These are phyloP conservation scores for Oemleria cerasiformis DNA, from an alignment of 306 rosid genomes.

Conservation along the genomic window DNA sequence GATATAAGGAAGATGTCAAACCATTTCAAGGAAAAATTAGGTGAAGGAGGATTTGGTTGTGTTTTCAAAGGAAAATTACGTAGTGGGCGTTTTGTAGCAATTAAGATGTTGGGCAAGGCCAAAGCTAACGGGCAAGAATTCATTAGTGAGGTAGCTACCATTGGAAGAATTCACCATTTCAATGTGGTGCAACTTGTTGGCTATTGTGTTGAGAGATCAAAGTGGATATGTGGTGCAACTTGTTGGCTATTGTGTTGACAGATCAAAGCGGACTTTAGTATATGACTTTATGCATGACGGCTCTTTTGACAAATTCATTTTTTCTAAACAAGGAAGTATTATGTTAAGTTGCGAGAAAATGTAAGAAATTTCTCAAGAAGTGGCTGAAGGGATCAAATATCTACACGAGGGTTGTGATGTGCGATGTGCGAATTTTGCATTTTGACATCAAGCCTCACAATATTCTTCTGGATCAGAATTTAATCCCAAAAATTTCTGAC, in stretches of 20 bases:
- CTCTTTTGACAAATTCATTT: slow-evolving; percentile 2
- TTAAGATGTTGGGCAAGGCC: too few species aligned
- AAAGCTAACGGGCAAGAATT: too few species aligned
- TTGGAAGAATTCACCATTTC: not conserved
- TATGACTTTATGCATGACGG: slow-evolving; percentile 6
- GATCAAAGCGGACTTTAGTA: not conserved
- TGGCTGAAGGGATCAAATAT: slow-evolving; percentile 16
- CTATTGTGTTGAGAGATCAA: too few species aligned
- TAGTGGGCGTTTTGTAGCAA: too few species aligned
- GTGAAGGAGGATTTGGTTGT: too few species aligned
- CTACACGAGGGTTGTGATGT: slow-evolving; percentile 17
- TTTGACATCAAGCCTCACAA: too few species aligned
- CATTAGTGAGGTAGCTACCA: too few species aligned
- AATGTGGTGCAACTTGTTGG: not conserved
- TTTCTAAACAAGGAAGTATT: not conserved
- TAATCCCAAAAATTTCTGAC: slow-evolving; percentile 1
- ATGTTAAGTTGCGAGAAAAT: not conserved
- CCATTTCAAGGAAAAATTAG: not conserved
- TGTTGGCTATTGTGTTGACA: not conserved
- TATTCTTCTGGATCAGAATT: slow-evolving; percentile 13
- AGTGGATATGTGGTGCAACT: too few species aligned
- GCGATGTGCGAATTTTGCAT: slow-evolving; percentile 14
- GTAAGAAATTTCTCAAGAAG: not conserved
- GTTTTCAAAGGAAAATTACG: too few species aligned
- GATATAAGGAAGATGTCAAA: not conserved